Conservation (phyloP, 768 basidiomycete species). For the Astraeus odoratus region DNA sequence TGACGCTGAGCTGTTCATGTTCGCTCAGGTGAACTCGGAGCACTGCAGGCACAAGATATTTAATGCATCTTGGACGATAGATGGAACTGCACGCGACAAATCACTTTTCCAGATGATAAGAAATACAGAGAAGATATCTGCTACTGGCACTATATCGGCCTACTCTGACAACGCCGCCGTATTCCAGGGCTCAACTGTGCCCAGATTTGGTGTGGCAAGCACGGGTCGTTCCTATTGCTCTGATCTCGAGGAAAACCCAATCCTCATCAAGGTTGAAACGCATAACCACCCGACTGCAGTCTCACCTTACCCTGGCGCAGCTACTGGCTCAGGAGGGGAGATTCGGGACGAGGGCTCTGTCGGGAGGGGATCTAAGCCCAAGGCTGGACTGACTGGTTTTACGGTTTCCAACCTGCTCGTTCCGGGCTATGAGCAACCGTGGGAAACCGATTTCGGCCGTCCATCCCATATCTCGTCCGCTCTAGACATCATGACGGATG, state of each 20-base stretch:
- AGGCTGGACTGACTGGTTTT: constrained; percentile 90
- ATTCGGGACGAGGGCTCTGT: constrained; percentile 97
- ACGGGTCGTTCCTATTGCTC: constrained; percentile 45
- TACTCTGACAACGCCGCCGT: constrained; percentile 99
- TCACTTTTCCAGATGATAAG: constrained; percentile 97
- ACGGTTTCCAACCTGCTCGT: constrained; percentile 92
- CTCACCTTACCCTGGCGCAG: constrained; percentile 97
- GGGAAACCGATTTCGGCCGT: constrained; percentile 92
- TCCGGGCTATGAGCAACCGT: constrained; percentile 85
- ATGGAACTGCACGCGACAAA: constrained; percentile 52
- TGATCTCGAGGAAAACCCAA: constrained; percentile 66
- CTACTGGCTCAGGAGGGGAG: constrained; percentile 97
- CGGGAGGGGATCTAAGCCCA: constrained; percentile 91
- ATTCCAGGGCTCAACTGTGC: constrained; percentile 60
- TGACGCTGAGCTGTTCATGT: constrained; percentile 99
- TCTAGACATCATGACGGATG: constrained; percentile 95
- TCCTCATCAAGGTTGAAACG: constrained; percentile 96
- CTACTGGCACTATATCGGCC: constrained; percentile 83
- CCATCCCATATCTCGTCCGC: constrained; percentile 90
- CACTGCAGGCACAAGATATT: constrained; percentile 99
- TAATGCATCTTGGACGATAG: constrained; percentile 94
- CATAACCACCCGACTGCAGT: constrained; percentile 99
- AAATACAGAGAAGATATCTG: constrained; percentile 80
- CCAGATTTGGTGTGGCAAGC: constrained; percentile 57
- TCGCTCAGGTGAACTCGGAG: constrained; percentile 99